Base-by-base conservation (phyloP, 768 basidiomycete genomes). In the Kwoniella dendrophila region DNA sequence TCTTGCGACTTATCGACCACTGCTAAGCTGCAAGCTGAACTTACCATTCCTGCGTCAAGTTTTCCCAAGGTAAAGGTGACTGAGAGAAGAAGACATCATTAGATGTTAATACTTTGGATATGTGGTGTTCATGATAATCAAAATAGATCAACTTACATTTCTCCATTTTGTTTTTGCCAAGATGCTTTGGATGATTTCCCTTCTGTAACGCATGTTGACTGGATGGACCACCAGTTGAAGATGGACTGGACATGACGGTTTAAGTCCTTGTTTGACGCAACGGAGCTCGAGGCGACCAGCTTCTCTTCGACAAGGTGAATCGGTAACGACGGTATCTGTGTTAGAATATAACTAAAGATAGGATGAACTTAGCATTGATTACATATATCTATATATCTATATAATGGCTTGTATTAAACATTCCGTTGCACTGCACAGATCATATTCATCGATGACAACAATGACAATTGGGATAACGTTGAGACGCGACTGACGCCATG, bases 51-150 rank as follows among this genome's bases (percentile, higher is more conserved):
- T 22, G 73, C 76, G 91, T 92, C 92, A 49, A 96, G 88, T 82
- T 97, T 97, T 56, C 93, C 93, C 10, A 97, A 90, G 0, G 93
- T 96, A 69, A 96, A 97, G 11, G 75, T 78, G 64, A 77, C 75
- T 77, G 22, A 22, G 32, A n/a, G n/a, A n/a, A n/a, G n/a, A n/a
- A n/a, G n/a, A n/a, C 24, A 4, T 41, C 7, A 27, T 41, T n/a
- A 0, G 24, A 48, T 0, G 11, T 1, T n/a, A n/a, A n/a, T n/a
- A n/a, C n/a, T n/a, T 33, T 30, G 22, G 29, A 6, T 12, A 40
- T 70, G 49, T 66, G 59, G 62, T 55, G 2, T 40, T 33, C 20
- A 16, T 33, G 18, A 20, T 29, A 30, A 6, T 3, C 29, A 34
- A 10, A 29, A 29, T 27, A 7, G 4, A 32, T 30, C 30, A 22